phyloP scores from a whole-genome alignment of 352 stramenopile species.

The Phytophthora sansomeana region DNA sequence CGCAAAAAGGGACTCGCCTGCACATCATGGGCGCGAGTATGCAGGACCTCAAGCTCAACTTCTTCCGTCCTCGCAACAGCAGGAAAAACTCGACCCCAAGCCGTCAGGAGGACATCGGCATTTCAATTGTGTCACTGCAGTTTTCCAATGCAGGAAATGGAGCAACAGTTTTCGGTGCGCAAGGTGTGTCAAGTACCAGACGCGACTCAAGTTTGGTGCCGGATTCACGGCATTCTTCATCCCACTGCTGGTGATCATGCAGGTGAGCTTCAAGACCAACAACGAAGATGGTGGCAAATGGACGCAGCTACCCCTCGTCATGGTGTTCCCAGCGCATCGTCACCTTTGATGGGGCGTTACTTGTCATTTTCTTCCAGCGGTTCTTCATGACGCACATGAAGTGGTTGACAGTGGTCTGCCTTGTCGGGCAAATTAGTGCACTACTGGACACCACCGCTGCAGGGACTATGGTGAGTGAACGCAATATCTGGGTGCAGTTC shows the following conservation, averaged over 20 bases:
- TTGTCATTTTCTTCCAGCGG: constrained; percentile 67
- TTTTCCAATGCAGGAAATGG: constrained; percentile 79
- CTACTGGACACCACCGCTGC: constrained; percentile 79
- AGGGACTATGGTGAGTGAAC: constrained; percentile 76
- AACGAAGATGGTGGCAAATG: constrained; percentile 62
- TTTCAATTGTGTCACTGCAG: constrained; percentile 73
- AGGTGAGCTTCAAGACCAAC: constrained; percentile 83
- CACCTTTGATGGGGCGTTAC: constrained; percentile 75
- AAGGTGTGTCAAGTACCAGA: constrained; percentile 74
- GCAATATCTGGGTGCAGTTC: constrained; percentile 90
- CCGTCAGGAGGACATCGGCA: constrained; percentile 83
- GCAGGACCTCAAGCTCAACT: constrained; percentile 78
- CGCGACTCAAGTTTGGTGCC: constrained; percentile 73
- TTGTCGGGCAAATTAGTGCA: constrained; percentile 78
- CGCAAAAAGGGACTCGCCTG: constrained; percentile 50
- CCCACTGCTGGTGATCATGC: constrained; percentile 85
- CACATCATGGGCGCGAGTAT: constrained; percentile 62
- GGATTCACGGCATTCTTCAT: constrained; percentile 87
- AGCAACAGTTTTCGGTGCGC: constrained; percentile 62
- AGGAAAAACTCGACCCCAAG: constrained; percentile 37
- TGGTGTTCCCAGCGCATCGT: constrained; percentile 87
- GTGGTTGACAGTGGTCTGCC: constrained; percentile 66
- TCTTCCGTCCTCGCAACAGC: constrained; percentile 58
- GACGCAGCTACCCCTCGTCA: constrained; percentile 75
- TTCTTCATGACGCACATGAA: constrained; percentile 69